Percentiles rank a stretch among this genome's conserved stretches.
Evolutionary conservation across 2,329 filamentous ascomycete genomes (phyloP).

Genomic region (Coniochaeta sp.): DNA sequence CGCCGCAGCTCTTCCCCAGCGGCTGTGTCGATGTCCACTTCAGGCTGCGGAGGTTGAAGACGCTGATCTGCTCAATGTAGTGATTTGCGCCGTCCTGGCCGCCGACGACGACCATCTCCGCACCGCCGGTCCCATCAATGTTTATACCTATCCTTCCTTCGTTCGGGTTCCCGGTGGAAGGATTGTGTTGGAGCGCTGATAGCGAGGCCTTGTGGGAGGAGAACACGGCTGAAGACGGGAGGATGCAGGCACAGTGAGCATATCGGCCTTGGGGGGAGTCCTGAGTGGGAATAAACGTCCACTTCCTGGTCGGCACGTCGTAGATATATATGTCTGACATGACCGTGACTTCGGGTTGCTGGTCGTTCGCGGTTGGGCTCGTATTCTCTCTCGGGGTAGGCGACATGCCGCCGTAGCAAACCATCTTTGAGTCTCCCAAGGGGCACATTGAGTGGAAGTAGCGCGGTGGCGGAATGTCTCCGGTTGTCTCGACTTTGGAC

Average conservation of each 20-base stretch:
- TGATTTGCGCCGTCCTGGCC: constrained; percentile 97
- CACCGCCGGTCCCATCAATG: constrained; percentile 83
- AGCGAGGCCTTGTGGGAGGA: constrained; percentile 76
- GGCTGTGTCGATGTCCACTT: constrained; percentile 91
- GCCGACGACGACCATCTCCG: constrained; percentile 95
- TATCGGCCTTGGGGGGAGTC: constrained; percentile 90
- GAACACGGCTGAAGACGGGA: constrained; percentile 83
- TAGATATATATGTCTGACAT: constrained; percentile 99
- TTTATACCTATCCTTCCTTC: constrained; percentile 82
- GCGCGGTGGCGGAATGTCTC: constrained; percentile 81
- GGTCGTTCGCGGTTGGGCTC: constrained; percentile 44
- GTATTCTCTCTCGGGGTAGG: constrained; percentile 52
- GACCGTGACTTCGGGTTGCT: constrained; percentile 81
- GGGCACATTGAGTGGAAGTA: constrained; percentile 98
- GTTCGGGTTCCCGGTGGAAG: constrained; percentile 72
- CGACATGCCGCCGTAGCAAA: constrained; percentile 98
- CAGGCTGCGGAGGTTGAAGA: constrained; percentile 90
- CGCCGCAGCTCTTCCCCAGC: constrained; percentile 87
- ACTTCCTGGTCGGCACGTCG: constrained; percentile 73
- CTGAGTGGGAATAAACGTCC: constrained; percentile 75
- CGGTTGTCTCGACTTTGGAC: constrained; percentile 78
- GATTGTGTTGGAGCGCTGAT: constrained; percentile 85
- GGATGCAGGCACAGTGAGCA: constrained; percentile 88
- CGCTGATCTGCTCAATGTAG: constrained; percentile 97
- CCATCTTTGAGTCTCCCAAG: constrained; percentile 88